Evolutionary conservation across 2,329 filamentous ascomycete species (phyloP).

Genomic region (Neurospora crassa): DNA sequence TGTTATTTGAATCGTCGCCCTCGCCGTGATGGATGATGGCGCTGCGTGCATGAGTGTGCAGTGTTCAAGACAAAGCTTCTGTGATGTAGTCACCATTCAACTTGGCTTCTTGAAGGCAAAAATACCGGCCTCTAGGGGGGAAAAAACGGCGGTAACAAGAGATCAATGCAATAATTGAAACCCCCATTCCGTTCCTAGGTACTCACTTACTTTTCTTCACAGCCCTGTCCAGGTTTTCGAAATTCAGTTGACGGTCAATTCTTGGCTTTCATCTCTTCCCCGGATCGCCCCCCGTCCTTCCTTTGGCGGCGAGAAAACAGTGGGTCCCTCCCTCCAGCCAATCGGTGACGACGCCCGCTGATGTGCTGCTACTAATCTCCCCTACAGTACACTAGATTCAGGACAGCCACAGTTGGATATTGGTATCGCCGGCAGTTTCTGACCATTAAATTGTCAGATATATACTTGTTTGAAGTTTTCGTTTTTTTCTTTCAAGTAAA

Average conservation of each 20-base stretch:
- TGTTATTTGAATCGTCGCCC: not conserved
- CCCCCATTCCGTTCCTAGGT: too few relatives aligned
- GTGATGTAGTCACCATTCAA: not conserved
- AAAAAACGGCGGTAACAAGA: not conserved
- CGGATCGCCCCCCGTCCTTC: not conserved
- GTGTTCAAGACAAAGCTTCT: not conserved
- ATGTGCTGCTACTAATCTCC: not conserved
- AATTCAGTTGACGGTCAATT: not conserved
- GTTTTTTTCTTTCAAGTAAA: too few relatives aligned
- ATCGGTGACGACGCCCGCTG: not conserved
- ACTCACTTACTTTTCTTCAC: not conserved
- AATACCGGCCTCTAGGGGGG: too few relatives aligned
- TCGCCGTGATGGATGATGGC: not conserved
- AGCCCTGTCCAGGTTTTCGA: not conserved
- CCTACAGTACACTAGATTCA: not conserved
- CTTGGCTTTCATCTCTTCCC: not conserved
- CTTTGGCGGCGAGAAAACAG: not conserved
- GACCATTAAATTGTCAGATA: not conserved
- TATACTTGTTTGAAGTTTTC: too few relatives aligned
- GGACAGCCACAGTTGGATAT: not conserved
- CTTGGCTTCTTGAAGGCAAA: not conserved
- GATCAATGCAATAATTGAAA: not conserved
- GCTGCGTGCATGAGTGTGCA: not conserved
- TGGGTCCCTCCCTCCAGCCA: not conserved
- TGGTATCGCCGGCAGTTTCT: not conserved